Conservation (phyloP, 805 yeast genomes). For the Kodamaea laetipori region DNA sequence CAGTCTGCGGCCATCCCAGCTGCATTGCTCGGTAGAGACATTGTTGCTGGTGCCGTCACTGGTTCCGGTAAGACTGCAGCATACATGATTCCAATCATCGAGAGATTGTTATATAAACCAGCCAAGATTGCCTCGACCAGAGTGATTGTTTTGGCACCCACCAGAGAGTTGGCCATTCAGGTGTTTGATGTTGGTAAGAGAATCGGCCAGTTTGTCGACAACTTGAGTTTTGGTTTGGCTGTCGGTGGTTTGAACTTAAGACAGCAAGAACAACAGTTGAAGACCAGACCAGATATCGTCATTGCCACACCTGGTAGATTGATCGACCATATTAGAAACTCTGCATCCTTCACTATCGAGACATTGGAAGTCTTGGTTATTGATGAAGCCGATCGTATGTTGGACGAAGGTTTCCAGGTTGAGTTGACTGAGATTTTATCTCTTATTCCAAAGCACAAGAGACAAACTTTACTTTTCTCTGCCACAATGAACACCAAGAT, state of each 20-base stretch:
- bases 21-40: conserved; percentile 90
- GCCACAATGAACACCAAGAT: conserved; percentile 98
- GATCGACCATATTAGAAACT: conserved; percentile 94
- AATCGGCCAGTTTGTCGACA: conserved; percentile 73
- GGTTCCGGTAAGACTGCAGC: conserved; percentile 99
- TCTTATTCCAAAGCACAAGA: conserved; percentile 76
- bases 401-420: conserved; percentile 97
- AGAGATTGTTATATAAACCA: conserved; percentile 87
- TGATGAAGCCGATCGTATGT: conserved; percentile 99
- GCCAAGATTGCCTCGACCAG: conserved; percentile 83
- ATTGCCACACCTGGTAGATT: conserved; percentile 99
- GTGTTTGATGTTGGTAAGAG: conserved; percentile 91
- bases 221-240: conserved; percentile 87
- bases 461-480: conserved; percentile 92
- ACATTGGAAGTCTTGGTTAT: conserved; percentile 87
- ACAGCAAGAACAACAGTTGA: conserved; percentile 93
- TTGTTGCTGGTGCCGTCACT: conserved; percentile 98
- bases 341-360: conserved; percentile 89
- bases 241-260: conserved; percentile 97
- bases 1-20: conserved; percentile 93
- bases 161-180: conserved; percentile 97
- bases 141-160: conserved; percentile 89
- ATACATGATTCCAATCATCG: conserved; percentile 92
- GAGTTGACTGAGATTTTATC: conserved; percentile 89
- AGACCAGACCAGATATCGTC: conserved; percentile 91